Evolutionary conservation across 2,329 filamentous ascomycete genomes (phyloP).

Genomic region (Sporothrix dimorphospora): DNA sequence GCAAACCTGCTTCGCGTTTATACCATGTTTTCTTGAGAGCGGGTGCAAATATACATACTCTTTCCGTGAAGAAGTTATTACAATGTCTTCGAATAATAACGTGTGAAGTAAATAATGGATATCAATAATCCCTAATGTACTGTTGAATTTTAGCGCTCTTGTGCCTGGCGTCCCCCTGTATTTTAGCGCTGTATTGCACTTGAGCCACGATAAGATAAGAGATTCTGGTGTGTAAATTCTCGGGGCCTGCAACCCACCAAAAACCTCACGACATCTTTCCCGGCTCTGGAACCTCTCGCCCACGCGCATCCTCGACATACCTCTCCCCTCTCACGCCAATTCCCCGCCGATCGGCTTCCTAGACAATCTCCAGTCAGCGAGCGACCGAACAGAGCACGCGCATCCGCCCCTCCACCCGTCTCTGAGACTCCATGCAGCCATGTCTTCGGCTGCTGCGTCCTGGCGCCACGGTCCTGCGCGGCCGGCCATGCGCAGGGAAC

Average conservation of each 20-base stretch:
- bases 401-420: not conserved
- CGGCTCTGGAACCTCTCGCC: not conserved
- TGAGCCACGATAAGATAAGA: slow-evolving; percentile 8
- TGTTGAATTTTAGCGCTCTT: not conserved
- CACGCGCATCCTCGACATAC: not conserved
- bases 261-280: slow-evolving; percentile 40
- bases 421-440: slow-evolving; percentile 42
- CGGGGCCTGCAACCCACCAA: not conserved
- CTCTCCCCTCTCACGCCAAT: not conserved
- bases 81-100: not conserved
- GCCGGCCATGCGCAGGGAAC: not conserved
- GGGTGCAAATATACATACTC: slow-evolving; percentile 14
- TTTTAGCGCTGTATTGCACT: not conserved
- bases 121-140: not conserved
- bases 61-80: not conserved
- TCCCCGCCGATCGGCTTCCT: not conserved
- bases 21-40: slow-evolving; percentile 15
- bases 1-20: slow-evolving; percentile 14
- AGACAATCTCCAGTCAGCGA: not conserved
- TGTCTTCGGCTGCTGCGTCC: slow-evolving; percentile 40
- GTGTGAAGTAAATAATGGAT: not conserved
- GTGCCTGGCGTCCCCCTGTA: slow-evolving; percentile 8
- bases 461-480: slow-evolving; percentile 27
- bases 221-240: slow-evolving; percentile 4
- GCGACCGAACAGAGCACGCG: not conserved